Conservation (phyloP, 2,329 filamentous ascomycete genomes). For the Stemphylium beticola region DNA sequence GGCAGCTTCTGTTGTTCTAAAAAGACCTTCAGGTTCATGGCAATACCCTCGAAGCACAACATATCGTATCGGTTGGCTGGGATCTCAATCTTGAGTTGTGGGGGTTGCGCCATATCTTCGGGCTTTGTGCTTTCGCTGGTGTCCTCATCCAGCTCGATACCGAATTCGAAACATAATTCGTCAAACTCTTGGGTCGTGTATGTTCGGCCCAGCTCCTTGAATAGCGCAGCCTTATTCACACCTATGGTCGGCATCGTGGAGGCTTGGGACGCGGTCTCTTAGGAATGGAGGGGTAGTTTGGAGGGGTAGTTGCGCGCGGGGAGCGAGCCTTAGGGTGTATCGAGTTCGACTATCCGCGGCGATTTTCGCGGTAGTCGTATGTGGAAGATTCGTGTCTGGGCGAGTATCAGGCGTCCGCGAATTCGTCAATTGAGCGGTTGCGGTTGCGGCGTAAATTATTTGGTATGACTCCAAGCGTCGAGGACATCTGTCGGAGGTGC, state of each 20-base stretch:
- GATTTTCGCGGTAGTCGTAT: constrained; percentile 1
- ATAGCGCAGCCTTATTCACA: constrained; percentile 95
- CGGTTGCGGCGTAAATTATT: constrained; percentile 25
- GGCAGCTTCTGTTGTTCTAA: constrained; percentile 76
- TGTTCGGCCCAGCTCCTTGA: constrained; percentile 87
- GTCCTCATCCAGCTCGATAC: constrained; percentile 97
- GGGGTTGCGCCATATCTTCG: constrained; percentile 70
- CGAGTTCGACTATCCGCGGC: not conserved
- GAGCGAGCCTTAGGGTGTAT: constrained; percentile 13
- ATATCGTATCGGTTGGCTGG: constrained; percentile 94
- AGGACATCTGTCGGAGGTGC: constrained; percentile 19
- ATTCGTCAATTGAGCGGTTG: constrained; percentile 6
- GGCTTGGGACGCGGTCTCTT: constrained; percentile 13
- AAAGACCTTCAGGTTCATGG: constrained; percentile 96
- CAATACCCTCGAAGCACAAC: constrained; percentile 96
- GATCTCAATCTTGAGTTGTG: constrained; percentile 97
- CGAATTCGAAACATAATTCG: constrained; percentile 97
- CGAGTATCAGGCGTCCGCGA: not conserved
- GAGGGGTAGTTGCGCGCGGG: constrained; percentile 32
- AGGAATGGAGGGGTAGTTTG: constrained; percentile 40
- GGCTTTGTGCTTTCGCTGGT: constrained; percentile 40
- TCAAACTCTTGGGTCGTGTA: constrained; percentile 95
- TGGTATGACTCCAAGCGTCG: constrained; percentile 33
- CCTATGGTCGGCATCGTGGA: constrained; percentile 90
- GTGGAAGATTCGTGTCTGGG: not conserved